Percentiles rank a stretch among this genome's conserved stretches.
phyloP scores from a whole-genome alignment of 345 rosid species.

The Angophora floribunda region DNA sequence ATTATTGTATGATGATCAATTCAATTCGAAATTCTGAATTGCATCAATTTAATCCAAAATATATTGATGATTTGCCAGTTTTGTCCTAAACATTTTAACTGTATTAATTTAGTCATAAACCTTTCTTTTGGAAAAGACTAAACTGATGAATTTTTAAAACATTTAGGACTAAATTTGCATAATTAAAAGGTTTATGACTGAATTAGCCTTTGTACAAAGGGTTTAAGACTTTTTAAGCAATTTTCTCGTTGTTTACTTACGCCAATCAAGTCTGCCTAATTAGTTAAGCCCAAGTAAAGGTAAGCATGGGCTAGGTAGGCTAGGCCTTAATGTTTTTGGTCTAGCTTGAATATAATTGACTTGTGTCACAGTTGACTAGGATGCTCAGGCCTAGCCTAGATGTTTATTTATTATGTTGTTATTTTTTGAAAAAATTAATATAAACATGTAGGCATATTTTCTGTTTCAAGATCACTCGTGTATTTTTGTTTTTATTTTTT shows the following conservation, averaged over 20 bases:
- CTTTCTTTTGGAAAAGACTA: accelerated
- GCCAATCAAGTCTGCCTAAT: neutral
- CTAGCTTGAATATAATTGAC: neutral
- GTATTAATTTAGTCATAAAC: accelerated
- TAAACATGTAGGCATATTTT: neutral
- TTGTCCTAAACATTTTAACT: neutral
- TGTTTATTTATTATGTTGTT: neutral
- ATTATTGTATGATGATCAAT: no score
- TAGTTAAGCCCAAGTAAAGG: neutral
- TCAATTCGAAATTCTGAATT: no score
- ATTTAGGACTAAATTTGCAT: no score
- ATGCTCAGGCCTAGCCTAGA: neutral
- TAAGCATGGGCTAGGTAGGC: neutral
- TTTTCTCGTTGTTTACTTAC: neutral
- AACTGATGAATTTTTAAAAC: no score
- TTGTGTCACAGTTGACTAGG: neutral
- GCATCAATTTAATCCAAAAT: no score
- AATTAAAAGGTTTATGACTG: no score
- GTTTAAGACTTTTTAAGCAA: no score
- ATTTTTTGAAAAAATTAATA: neutral
- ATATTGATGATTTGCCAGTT: no score
- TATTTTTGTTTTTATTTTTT: neutral
- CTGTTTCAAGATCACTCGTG: neutral
- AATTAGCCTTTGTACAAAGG: accelerated
- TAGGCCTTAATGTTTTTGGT: neutral